Evolutionary conservation across 2,329 filamentous ascomycete genomes (phyloP).

Genomic region (Diaporthe aspalathi): DNA sequence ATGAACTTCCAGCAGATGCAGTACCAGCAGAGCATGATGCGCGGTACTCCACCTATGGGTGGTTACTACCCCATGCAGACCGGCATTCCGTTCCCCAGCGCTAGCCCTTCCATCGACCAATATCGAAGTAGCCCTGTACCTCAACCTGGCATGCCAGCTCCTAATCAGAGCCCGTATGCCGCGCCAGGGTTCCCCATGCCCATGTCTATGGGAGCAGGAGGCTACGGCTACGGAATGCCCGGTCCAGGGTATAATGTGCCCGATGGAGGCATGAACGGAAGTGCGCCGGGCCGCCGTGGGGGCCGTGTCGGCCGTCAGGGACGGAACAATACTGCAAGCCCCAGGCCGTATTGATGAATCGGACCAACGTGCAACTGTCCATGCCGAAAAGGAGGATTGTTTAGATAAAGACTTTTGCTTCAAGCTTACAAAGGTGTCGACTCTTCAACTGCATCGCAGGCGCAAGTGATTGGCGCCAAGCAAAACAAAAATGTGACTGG

Average conservation of each 20-base stretch:
- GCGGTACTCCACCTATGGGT: constrained; percentile 64
- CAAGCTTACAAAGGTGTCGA: neutral
- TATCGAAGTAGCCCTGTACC: constrained; percentile 65
- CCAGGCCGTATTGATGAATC: constrained; percentile 32
- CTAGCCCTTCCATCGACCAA: constrained; percentile 64
- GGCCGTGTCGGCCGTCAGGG: constrained; percentile 37
- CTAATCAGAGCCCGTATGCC: constrained; percentile 58
- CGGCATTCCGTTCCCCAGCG: constrained; percentile 63
- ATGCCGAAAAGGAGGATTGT: neutral
- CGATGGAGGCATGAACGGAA: constrained; percentile 37
- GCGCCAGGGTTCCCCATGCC: constrained; percentile 62
- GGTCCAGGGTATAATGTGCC: constrained; percentile 36
- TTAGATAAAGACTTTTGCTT: neutral
- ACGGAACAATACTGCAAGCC: constrained; percentile 38
- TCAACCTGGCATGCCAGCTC: constrained; percentile 51
- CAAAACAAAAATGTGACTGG: constrained; percentile 22
- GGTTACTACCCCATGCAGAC: constrained; percentile 70
- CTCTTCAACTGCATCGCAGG: constrained; percentile 3
- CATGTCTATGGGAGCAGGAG: constrained; percentile 54
- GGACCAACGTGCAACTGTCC: neutral
- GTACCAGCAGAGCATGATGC: constrained; percentile 70
- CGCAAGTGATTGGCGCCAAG: constrained; percentile 15
- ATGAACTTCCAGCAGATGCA: constrained; percentile 67
- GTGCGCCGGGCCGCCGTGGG: constrained; percentile 35
- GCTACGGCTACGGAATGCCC: constrained; percentile 54